Evolutionary conservation across 768 basidiomycete species (phyloP).

Genomic region (Mycena amicta): DNA sequence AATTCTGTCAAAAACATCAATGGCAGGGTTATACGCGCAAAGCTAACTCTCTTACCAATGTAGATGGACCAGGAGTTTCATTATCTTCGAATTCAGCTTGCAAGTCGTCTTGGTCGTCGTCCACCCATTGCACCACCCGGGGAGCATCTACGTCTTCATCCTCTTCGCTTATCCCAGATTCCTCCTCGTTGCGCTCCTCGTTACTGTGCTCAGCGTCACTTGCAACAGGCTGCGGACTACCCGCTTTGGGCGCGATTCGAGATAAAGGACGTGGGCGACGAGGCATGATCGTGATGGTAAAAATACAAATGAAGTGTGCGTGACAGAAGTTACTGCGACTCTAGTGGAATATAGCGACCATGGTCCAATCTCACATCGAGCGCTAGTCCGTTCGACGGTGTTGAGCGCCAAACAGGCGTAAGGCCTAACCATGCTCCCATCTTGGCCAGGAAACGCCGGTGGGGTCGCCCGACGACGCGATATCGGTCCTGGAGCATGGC

Average conservation of each 20-base stretch:
- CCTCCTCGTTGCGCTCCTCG: constrained; percentile 27
- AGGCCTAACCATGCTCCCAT: constrained; percentile 71
- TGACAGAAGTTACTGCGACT: constrained; percentile 2
- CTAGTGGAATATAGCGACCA: constrained; percentile 58
- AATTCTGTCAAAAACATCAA: constrained; percentile 4
- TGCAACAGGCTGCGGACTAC: constrained; percentile 4
- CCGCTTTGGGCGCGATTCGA: constrained; percentile 19
- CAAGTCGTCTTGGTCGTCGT: constrained; percentile 42
- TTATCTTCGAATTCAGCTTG: constrained; percentile 32
- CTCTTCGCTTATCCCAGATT: constrained; percentile 29
- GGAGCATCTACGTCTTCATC: constrained; percentile 55
- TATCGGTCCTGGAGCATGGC: constrained; percentile 60
- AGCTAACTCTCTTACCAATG: constrained; percentile 30
- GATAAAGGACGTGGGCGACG: constrained; percentile 40
- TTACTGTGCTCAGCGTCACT: constrained; percentile 11
- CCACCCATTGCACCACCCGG: constrained; percentile 64
- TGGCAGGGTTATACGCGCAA: neutral
- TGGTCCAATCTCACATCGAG: constrained; percentile 60
- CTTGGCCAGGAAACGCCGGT: constrained; percentile 49
- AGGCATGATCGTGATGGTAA: constrained; percentile 32
- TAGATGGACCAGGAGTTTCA: constrained; percentile 32
- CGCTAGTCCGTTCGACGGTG: constrained; percentile 58
- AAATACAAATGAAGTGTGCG: constrained; percentile 16
- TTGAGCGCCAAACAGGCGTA: constrained; percentile 62
- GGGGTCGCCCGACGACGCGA: constrained; percentile 32